Conservation (phyloP, 2,329 filamentous ascomycete species). For the Colletotrichum sansevieriae region DNA sequence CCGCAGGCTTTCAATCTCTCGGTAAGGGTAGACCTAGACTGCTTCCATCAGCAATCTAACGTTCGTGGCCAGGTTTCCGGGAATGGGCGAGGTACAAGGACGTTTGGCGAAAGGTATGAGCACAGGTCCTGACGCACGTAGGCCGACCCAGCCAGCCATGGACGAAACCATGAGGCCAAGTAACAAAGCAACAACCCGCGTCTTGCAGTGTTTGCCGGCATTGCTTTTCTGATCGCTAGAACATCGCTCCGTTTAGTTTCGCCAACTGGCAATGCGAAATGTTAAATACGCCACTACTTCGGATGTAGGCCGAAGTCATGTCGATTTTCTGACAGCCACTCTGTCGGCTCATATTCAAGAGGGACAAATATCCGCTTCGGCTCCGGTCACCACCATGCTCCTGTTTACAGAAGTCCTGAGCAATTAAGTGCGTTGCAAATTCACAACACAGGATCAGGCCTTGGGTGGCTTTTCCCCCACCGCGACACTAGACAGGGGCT, state of each 20-base stretch:
- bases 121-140: conserved; percentile 1
- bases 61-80: conserved; percentile 60
- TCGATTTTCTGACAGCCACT: not conserved
- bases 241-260: not conserved
- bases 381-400: not conserved
- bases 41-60: conserved; percentile 12
- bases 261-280: not conserved
- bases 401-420: conserved; percentile 8
- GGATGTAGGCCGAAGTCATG: not conserved
- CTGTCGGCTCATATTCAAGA: not conserved
- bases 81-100: conserved; percentile 71
- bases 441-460: conserved; percentile 2
- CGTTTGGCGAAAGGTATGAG: conserved; percentile 55
- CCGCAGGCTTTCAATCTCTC: conserved; percentile 63
- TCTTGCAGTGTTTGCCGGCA: not conserved
- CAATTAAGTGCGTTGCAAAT: conserved; percentile 10
- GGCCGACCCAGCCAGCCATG: not conserved
- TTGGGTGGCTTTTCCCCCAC: not conserved
- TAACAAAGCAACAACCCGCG: not conserved
- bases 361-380: conserved; percentile 6
- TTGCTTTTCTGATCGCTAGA: not conserved
- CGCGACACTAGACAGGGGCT: conserved; percentile 27
- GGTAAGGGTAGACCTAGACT: conserved; percentile 55
- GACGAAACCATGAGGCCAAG: not conserved
- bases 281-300: not conserved